Conservation (phyloP, 2,329 filamentous ascomycete species). For the Aspergillus novoparasiticus region DNA sequence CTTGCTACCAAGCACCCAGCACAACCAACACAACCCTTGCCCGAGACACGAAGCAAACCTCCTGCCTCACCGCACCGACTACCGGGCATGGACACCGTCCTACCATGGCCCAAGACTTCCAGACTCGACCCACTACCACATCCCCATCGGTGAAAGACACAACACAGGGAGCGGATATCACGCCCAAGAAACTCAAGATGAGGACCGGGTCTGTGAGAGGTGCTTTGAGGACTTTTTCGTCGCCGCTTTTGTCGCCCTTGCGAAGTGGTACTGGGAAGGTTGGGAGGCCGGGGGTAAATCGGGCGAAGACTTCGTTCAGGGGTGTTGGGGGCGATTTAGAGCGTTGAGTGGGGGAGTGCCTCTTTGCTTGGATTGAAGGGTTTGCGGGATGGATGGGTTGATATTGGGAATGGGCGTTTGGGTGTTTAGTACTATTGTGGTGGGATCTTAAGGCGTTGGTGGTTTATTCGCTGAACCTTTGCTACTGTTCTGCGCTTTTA, state of each 20-base stretch:
- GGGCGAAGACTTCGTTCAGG: slow-evolving; percentile 9
- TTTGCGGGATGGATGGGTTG: not conserved
- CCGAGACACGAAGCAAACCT: not conserved
- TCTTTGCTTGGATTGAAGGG: not conserved
- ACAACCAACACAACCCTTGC: not conserved
- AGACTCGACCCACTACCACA: not conserved
- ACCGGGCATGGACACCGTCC: too few relatives aligned
- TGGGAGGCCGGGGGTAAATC: not conserved
- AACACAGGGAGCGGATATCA: not conserved
- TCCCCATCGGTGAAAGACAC: not conserved
- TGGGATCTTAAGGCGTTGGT: too few relatives aligned
- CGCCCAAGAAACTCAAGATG: not conserved
- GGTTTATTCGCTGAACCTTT: too few relatives aligned
- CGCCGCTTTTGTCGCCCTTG: slow-evolving; percentile 10
- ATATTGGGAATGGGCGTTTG: too few relatives aligned
- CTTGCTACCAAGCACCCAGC: not conserved
- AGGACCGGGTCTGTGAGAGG: not conserved
- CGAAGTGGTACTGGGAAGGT: not conserved
- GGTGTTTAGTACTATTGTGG: too few relatives aligned
- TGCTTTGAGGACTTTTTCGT: slow-evolving; percentile 5
- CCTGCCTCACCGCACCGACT: not conserved
- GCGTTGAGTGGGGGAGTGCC: not conserved
- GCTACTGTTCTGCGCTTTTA: too few relatives aligned
- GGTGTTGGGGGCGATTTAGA: not conserved
- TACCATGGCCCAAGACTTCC: not conserved